Conservation (phyloP, 805 yeast species). For the Brettanomyces custersianus region DNA sequence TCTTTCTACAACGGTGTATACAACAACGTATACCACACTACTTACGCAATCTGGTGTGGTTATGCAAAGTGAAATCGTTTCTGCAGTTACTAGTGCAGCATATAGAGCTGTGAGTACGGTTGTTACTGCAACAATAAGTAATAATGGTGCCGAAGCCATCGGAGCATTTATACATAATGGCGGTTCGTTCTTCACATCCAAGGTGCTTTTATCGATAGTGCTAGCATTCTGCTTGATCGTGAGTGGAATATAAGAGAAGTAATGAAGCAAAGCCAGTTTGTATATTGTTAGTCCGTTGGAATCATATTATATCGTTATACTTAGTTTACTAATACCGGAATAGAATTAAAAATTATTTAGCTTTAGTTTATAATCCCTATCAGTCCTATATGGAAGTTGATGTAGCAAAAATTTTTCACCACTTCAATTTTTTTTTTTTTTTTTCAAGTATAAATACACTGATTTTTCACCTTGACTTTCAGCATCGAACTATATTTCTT, state of each 20-base stretch:
- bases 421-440: too few relatives aligned
- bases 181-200: neutral
- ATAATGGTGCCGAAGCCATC: neutral
- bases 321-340: too few relatives aligned
- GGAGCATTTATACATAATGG: neutral
- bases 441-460: too few relatives aligned
- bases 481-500: conserved; percentile 4
- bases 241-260: neutral
- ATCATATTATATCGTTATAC: too few relatives aligned
- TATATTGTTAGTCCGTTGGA: too few relatives aligned
- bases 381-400: too few relatives aligned
- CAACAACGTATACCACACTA: neutral
- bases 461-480: neutral
- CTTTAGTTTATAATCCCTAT: too few relatives aligned
- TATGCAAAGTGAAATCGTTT: neutral
- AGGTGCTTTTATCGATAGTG: neutral
- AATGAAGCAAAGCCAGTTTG: too few relatives aligned
- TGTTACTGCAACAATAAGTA: conserved; percentile 1
- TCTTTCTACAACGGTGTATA: neutral
- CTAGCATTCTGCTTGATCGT: neutral
- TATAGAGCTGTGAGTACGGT: conserved; percentile 1
- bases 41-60: neutral
- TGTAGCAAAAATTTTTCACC: too few relatives aligned
- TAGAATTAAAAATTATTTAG: too few relatives aligned
- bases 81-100: neutral